These are phyloP conservation scores for Apiospora rasikravindrae DNA, from an alignment of 2,329 filamentous ascomycete genomes.

Conservation along the genomic window DNA sequence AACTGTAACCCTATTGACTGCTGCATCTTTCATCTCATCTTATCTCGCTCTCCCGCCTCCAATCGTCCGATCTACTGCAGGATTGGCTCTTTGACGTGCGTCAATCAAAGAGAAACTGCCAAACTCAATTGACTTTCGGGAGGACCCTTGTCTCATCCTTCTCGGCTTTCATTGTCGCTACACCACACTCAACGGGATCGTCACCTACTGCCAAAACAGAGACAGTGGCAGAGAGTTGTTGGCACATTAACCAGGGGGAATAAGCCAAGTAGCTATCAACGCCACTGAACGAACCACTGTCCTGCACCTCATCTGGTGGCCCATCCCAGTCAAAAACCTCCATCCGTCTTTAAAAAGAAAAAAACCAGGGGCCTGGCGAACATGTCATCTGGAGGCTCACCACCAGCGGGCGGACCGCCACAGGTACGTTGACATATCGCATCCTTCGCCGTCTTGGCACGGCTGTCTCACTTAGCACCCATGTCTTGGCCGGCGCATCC, in stretches of 20 bases:
- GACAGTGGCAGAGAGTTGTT: not conserved
- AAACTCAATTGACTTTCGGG: not conserved
- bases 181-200: not conserved
- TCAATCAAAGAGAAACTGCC: not conserved
- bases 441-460: not conserved
- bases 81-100: not conserved
- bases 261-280: not conserved
- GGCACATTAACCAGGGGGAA: not conserved
- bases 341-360: no score
- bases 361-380: not conserved
- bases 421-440: not conserved
- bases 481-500: not conserved
- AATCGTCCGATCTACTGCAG: not conserved
- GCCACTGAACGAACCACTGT: not conserved
- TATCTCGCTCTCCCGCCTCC: not conserved
- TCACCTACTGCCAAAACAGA: not conserved
- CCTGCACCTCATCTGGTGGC: not conserved
- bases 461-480: not conserved
- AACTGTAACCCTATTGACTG: not conserved
- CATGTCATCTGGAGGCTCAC: slow-evolving; percentile 5
- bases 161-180: not conserved
- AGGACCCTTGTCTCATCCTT: not conserved
- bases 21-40: not conserved
- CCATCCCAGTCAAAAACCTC: not conserved
- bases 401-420: not conserved